phyloP scores from a whole-genome alignment of 345 rosid species.

The Draba incana region DNA sequence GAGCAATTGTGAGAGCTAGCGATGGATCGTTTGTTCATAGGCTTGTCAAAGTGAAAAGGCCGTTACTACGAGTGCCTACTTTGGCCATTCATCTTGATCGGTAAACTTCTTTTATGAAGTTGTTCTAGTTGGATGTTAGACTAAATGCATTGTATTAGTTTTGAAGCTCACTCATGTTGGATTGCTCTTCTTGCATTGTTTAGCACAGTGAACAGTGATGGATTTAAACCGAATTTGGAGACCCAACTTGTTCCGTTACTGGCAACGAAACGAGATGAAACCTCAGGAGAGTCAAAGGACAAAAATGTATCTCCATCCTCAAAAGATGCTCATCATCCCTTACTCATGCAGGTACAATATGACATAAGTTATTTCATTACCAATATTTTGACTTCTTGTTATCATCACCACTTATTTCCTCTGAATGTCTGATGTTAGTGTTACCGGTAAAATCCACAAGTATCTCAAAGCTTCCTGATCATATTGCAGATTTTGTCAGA shows the following conservation, averaged over 20 bases:
- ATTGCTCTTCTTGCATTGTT: conserved; percentile 43
- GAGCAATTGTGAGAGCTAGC: conserved; percentile 70
- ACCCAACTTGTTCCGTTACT: conserved; percentile 82
- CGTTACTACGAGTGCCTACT: conserved; percentile 83
- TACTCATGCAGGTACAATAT: conserved; percentile 76
- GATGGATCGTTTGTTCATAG: conserved; percentile 73
- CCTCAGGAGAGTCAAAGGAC: conserved; percentile 53
- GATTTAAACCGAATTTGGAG: conserved; percentile 92
- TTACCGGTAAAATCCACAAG: background rate
- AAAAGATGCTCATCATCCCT: conserved; percentile 74
- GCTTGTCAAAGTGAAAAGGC: conserved; percentile 85
- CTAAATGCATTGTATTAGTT: background rate
- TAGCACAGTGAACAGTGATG: conserved; percentile 90
- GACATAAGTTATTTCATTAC: background rate
- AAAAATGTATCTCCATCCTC: conserved; percentile 47
- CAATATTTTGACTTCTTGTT: background rate
- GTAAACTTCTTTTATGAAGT: too few relatives aligned
- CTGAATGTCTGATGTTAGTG: conserved; percentile 15
- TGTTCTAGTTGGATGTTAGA: background rate
- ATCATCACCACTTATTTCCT: background rate
- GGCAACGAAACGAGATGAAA: conserved; percentile 65
- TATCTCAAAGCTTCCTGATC: background rate
- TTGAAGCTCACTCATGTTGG: conserved; percentile 26
- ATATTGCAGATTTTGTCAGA: conserved; percentile 68
- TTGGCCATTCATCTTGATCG: conserved; percentile 94